Base-by-base conservation (phyloP, 2,329 filamentous ascomycete species). In the Cladorrhinum sp. region DNA sequence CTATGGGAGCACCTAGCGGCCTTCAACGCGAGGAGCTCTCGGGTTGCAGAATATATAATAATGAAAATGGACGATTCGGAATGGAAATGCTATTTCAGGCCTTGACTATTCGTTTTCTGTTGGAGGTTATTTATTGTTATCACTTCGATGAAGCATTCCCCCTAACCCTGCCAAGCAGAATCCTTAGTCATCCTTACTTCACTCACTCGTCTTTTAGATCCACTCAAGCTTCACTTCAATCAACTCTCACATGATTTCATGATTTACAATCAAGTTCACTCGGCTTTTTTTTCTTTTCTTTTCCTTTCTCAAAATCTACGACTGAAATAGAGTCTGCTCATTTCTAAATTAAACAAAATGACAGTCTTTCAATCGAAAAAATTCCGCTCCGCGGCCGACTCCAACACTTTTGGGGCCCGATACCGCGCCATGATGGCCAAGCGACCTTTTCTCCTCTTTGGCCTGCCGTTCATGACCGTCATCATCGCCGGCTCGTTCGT, bases 401-500 rank as follows among this genome's bases (percentile, higher is more conserved):
- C 84, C 65, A 86, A 86, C 75, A 85, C 83, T 10, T 77, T 96
- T 68, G 91, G 90, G 55, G 84, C 88, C 61, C 81, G 81, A 64
- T 99, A 99, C 79, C 90, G 95, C 61, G 79, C 83, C 30, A 75
- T 85, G 62, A 85, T 99, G 67, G 81, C 85, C 61, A 88, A 83
- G 71, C 92, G 90, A 69, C 96, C 95, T 1, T 99, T 99, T 74
- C 79, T 92, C 26, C 85, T 96, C 65, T 99, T 99, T 73, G 96
- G 96, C 1, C 82, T 99, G 3, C 96, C 95, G 0, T 99, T 99
- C 75, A 84, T 99, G 67, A 79, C 85, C 60, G 88, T 96, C 61
- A 96, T 99, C 72, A 86, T 99, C 24, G 91, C 89, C 1, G 94
- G 92, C 0, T 96, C 91, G 2, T 99, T 99, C 75, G 90, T 96